Evolutionary conservation across 805 yeast genomes (phyloP).

Genomic region (Candida sanyiensis): DNA sequence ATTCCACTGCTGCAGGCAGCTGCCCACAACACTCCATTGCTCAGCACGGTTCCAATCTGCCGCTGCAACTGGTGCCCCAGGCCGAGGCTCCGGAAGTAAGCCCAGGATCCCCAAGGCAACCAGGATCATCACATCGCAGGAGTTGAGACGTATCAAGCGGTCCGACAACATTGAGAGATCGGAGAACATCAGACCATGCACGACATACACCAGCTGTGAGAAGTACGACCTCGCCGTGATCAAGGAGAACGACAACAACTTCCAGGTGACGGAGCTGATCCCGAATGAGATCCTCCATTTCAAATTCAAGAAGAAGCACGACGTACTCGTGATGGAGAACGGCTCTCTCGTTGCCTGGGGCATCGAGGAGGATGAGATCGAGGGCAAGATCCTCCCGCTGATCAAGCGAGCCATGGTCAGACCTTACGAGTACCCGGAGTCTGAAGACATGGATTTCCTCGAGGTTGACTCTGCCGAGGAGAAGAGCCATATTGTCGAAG

Average conservation of each 20-base stretch:
- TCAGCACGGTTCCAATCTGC: neutral
- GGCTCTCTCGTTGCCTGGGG: slow-evolving; percentile 89
- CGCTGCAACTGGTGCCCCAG: neutral
- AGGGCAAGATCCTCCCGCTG: slow-evolving; percentile 45
- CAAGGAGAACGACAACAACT: slow-evolving; percentile 26
- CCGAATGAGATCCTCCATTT: slow-evolving; percentile 67
- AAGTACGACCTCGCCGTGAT: slow-evolving; percentile 50
- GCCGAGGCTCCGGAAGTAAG: too few relatives aligned
- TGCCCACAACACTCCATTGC: too few relatives aligned
- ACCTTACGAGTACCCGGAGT: slow-evolving; percentile 48
- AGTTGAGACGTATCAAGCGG: slow-evolving; percentile 14
- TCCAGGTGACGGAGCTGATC: slow-evolving; percentile 36
- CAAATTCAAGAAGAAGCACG: slow-evolving; percentile 37
- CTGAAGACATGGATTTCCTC: slow-evolving; percentile 81
- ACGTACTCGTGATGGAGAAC: slow-evolving; percentile 62
- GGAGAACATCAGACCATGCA: slow-evolving; percentile 41
- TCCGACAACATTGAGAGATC: slow-evolving; percentile 1
- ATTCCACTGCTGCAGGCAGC: too few relatives aligned
- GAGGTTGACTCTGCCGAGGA: slow-evolving; percentile 12
- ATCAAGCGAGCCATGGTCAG: slow-evolving; percentile 44
- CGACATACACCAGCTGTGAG: slow-evolving; percentile 71
- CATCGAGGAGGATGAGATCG: slow-evolving; percentile 48
- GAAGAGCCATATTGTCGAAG: slow-evolving; percentile 54
- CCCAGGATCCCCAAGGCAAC: slow-evolving; percentile 13
- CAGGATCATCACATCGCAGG: slow-evolving; percentile 12